Conservation (phyloP, 1,139 yeast species). For the Geotrichum armillariae region DNA sequence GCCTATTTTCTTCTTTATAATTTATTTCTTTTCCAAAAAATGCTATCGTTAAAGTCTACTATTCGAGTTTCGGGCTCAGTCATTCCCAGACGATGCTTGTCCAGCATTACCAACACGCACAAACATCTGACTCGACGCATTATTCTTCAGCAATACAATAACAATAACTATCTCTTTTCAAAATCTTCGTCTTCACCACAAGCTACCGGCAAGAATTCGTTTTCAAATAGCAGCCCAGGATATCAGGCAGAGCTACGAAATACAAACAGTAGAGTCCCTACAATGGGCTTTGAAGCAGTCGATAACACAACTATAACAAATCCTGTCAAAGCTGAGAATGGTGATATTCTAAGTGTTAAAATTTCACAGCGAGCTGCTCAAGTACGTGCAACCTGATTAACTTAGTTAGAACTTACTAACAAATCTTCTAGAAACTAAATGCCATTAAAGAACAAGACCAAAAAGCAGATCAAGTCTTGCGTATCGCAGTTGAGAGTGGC, state of each 20-base stretch:
- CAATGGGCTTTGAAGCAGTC: constrained; percentile 25
- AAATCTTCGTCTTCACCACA: neutral
- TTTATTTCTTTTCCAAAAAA: neutral
- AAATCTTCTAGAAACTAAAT: constrained; percentile 48
- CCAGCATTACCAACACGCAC: constrained; percentile 16
- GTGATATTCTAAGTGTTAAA: constrained; percentile 38
- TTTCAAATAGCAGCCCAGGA: constrained; percentile 12
- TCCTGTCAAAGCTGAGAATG: constrained; percentile 37
- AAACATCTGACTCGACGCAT: constrained; percentile 14
- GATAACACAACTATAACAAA: constrained; percentile 33
- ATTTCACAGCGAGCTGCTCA: constrained; percentile 50
- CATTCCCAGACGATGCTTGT: constrained; percentile 5
- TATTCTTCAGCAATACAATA: constrained; percentile 9
- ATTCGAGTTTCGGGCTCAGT: neutral
- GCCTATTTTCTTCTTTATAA: neutral
- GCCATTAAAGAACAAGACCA: constrained; percentile 57
- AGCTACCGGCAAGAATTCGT: constrained; percentile 3
- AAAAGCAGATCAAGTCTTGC: constrained; percentile 61
- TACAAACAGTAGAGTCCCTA: constrained; percentile 19
- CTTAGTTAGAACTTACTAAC: neutral
- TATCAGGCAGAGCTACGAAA: constrained; percentile 4
- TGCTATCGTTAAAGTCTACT: neutral
- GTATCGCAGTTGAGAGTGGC: constrained; percentile 89
- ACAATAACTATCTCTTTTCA: neutral
- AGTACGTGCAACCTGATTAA: neutral